phyloP scores from a whole-genome alignment of 1,284 basidiomycete genomes.

The Pyrrhoderma noxium region DNA sequence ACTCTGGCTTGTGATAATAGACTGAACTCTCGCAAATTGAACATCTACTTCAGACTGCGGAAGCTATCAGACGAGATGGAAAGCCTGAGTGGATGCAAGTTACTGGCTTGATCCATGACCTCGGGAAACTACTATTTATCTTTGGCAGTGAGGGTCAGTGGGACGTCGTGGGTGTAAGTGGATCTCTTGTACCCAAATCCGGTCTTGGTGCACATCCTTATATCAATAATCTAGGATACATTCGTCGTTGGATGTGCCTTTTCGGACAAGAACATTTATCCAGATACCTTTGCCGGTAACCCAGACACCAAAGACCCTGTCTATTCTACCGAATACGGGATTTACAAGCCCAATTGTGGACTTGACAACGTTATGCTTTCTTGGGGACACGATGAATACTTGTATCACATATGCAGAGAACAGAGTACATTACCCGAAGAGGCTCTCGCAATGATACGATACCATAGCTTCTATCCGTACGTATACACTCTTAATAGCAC shows the following conservation, averaged over 20 bases:
- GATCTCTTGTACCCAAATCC: background rate
- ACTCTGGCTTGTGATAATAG: conserved; percentile 29
- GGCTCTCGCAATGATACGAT: conserved; percentile 86
- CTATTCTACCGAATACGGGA: conserved; percentile 76
- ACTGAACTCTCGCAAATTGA: conserved; percentile 79
- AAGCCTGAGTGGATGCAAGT: conserved; percentile 91
- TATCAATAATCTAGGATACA: conserved; percentile 51
- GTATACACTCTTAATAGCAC: conserved; percentile 22
- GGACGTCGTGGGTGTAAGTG: conserved; percentile 80
- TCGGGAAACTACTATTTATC: conserved; percentile 77
- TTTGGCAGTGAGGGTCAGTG: conserved; percentile 84
- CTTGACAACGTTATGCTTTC: conserved; percentile 87
- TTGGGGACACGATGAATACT: conserved; percentile 88
- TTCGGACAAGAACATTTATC: conserved; percentile 80
- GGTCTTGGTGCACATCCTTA: background rate
- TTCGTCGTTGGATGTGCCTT: conserved; percentile 85
- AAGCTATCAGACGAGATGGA: conserved; percentile 82
- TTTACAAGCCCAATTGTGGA: conserved; percentile 80
- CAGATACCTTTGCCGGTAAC: conserved; percentile 76
- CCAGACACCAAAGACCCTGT: conserved; percentile 67
- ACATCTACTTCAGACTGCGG: conserved; percentile 86
- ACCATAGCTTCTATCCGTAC: conserved; percentile 88
- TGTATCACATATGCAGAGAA: conserved; percentile 71
- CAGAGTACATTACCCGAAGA: conserved; percentile 77
- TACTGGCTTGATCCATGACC: conserved; percentile 81